Evolutionary conservation across 2,329 filamentous ascomycete genomes (phyloP), one percentile per base, ranked within the genome.

Genomic region (Mycosphaerella sp.): DNA sequence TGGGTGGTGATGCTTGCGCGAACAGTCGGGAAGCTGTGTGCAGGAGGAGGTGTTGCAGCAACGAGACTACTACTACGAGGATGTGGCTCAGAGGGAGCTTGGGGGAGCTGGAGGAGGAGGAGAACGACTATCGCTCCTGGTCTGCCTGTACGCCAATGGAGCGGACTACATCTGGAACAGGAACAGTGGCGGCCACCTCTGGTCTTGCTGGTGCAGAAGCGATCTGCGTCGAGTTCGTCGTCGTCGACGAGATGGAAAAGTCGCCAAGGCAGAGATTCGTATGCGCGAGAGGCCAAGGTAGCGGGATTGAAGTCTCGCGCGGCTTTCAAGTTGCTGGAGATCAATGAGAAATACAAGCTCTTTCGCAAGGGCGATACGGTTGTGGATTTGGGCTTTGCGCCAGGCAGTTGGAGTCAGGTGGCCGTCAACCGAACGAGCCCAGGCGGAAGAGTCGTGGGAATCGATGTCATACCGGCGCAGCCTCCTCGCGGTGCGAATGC

Each of bases 401-500:
- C 80, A 6, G 80, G 80, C 4, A 80, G 77, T 21, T 83, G 80
- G 80, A 81, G 77, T 34, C 64, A 94, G 82, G 89, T 97, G 32
- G 93, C 93, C 14, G 74, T 86, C 30, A 85, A 88, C 54, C 79
- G 82, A 46, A 95, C 88, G 4, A 77, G 79, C 54, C 90, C 90
- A 0, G 71, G 79, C 41, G 64, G 64, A n/a, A 81, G 85, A 39
- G 84, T 98, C 10, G 75, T 98, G 25, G 94, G 93, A 9, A 91
- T 98, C 63, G 93, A 98, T 68, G 79, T 98, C 45, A 89, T 98
- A 58, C 93, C 93, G 4, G 88, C 89, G 0, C 86, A 91, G 66
- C 91, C 94, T 4, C 93, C 93, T 0, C 82, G 80, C 63, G 93
- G 93, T 17, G 89, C 95, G n/a, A 90, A 87, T 25, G 89, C 89